Evolutionary conservation across 2,329 filamentous ascomycete species (phyloP), one percentile per base, ranked within the genome.

Genomic region (Penicillium sp.): DNA sequence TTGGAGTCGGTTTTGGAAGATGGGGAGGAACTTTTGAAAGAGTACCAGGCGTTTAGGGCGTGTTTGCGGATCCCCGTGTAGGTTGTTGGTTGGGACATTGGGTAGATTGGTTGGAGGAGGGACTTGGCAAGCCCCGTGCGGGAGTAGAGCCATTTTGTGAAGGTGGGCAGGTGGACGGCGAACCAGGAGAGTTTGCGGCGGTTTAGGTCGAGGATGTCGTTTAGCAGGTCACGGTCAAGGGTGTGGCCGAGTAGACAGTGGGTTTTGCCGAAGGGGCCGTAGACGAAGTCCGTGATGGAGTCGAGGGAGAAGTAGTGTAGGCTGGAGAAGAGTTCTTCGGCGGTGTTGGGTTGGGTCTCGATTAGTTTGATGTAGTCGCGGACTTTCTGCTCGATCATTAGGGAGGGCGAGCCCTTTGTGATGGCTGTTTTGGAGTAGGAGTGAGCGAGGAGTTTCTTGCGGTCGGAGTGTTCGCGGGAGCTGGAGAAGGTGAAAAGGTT

Each of bases 291-390:
- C 0, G 81, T 82, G 55, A 83, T 83, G 46, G 69, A 75, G 62
- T 84, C 81, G 11, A 84, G 69, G 10, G 78, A 78, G 64, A 78
- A 83, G 63, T 79, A 83, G 64, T 83, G 81, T 19, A 83, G 66
- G 47, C 71, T 79, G 2, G 63, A 63, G 56, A 82, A 83, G 26
- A 81, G 78, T 55, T 83, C 78, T 14, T 39, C 37, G 23, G 71
- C 70, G 1, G 11, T n/a, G 3, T 70, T 55, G 13, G 0, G 68
- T 65, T 3, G 67, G 61, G 16, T 77, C 69, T 3, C 46, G 48
- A 47, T 77, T 70, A 82, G 62, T 0, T 71, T 39, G 51, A 82
- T 51, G 52, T 73, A 82, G 9, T 71, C 60, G 14, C 61, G 63
- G 0, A 73, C 73, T 48, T 80, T 79, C 0, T 65, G 64, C 52